phyloP scores from a whole-genome alignment of 1,284 basidiomycete genomes.

The Omphalotus olearius region DNA sequence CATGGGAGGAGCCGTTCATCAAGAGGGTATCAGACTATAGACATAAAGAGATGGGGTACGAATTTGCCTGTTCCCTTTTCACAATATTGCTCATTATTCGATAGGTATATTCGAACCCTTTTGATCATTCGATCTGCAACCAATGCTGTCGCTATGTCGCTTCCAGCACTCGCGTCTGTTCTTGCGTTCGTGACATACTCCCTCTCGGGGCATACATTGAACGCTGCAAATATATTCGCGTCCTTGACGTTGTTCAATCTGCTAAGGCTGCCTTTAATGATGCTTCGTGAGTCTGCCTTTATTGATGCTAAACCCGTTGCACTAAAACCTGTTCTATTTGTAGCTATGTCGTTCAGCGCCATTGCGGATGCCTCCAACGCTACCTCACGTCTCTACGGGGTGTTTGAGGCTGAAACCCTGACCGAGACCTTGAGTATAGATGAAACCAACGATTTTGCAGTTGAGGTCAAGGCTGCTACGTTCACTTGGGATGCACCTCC shows the following conservation, averaged over 20 bases:
- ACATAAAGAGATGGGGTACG: constrained; percentile 65
- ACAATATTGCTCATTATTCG: neutral
- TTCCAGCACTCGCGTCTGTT: constrained; percentile 82
- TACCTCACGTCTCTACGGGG: constrained; percentile 58
- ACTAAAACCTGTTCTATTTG: neutral
- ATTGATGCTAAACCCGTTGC: neutral
- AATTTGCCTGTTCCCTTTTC: constrained; percentile 2
- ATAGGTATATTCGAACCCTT: constrained; percentile 69
- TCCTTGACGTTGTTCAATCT: constrained; percentile 82
- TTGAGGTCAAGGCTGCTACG: constrained; percentile 62
- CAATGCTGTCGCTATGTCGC: constrained; percentile 61
- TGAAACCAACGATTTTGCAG: constrained; percentile 51
- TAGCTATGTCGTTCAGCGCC: constrained; percentile 72
- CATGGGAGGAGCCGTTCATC: constrained; percentile 78
- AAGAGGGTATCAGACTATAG: constrained; percentile 70
- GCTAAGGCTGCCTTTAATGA: constrained; percentile 71
- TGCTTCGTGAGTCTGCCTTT: constrained; percentile 48
- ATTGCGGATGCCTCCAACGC: constrained; percentile 81
- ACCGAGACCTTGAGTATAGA: constrained; percentile 50
- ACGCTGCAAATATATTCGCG: constrained; percentile 75
- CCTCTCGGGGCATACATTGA: constrained; percentile 60
- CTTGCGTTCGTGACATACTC: constrained; percentile 85
- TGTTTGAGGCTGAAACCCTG: constrained; percentile 78
- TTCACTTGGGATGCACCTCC: constrained; percentile 87
- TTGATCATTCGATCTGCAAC: constrained; percentile 72